Percentiles rank a stretch among this genome's conserved stretches.
Conservation (phyloP, 83 land plant species). For the Picea abies region DNA sequence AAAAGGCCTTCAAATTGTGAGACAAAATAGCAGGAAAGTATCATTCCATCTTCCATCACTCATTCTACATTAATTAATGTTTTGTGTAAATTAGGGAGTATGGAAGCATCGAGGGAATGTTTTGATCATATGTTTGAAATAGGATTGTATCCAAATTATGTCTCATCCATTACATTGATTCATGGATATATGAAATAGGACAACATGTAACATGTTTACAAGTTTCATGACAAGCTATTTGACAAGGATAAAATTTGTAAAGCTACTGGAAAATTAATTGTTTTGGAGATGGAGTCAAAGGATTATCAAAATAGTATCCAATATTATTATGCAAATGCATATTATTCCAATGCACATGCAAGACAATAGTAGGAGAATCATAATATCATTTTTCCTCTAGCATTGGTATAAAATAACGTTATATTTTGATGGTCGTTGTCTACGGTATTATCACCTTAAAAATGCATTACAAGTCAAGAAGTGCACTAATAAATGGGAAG, state of each 20-base stretch:
- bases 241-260: slow-evolving; percentile 14
- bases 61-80: slow-evolving; percentile 44
- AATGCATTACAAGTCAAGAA: background rate
- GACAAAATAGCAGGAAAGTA: slow-evolving; percentile 38
- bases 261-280: background rate
- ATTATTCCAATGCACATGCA: background rate
- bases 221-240: slow-evolving; percentile 40
- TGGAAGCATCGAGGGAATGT: slow-evolving; percentile 31
- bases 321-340: background rate
- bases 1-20: slow-evolving; percentile 41
- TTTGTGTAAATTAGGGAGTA: slow-evolving; percentile 37
- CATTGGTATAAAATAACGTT: background rate
- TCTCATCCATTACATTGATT: slow-evolving; percentile 25
- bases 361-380: background rate
- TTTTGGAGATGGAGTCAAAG: background rate
- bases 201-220: slow-evolving; percentile 26
- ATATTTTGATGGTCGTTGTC: background rate
- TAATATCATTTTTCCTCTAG: background rate
- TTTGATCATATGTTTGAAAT: slow-evolving; percentile 44
- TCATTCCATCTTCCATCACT: slow-evolving; percentile 40
- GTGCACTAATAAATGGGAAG: background rate
- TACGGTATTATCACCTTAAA: background rate
- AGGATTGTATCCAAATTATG: slow-evolving; percentile 30
- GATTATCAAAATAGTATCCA: background rate
- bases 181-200: slow-evolving; percentile 33